These are phyloP conservation scores for Erysimum cheiranthoides DNA, from an alignment of 345 rosid species.

Conservation along the genomic window DNA sequence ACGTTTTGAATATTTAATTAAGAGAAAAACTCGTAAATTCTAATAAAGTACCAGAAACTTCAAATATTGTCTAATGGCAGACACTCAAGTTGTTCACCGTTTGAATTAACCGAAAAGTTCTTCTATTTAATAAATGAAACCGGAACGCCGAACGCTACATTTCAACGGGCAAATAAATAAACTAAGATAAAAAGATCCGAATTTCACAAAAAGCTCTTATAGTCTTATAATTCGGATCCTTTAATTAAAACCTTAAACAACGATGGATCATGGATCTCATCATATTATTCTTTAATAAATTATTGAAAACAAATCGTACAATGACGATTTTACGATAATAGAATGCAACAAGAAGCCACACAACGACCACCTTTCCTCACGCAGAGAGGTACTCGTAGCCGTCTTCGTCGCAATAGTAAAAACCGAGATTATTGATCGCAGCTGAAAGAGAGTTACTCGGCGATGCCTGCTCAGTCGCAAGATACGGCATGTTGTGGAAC, in stretches of 20 bases:
- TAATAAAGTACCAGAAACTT: background rate
- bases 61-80: background rate
- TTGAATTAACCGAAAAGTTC: background rate
- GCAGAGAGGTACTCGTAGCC: conserved; percentile 24
- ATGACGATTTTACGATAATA: conserved; percentile 23
- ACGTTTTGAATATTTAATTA: background rate
- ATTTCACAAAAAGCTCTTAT: conserved; percentile 7
- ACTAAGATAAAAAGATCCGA: conserved; percentile 19
- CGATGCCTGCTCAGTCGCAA: conserved; percentile 51
- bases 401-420: conserved; percentile 67
- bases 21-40: background rate
- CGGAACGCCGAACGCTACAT: background rate
- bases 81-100: conserved; percentile 7
- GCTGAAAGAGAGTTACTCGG: conserved; percentile 66
- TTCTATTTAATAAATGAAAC: background rate
- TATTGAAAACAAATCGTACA: conserved; percentile 31
- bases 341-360: conserved; percentile 18
- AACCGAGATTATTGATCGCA: conserved; percentile 67
- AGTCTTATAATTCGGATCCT: background rate
- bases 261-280: conserved; percentile 25
- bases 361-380: conserved; percentile 8
- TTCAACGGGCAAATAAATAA: background rate
- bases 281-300: conserved; percentile 7
- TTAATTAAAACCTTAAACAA: conserved; percentile 14
- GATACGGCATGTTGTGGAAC: conserved; percentile 93